These are phyloP conservation scores for Cymbopogon citratus DNA, from an alignment of 176 grass and related monocot species.

Conservation along the genomic window DNA sequence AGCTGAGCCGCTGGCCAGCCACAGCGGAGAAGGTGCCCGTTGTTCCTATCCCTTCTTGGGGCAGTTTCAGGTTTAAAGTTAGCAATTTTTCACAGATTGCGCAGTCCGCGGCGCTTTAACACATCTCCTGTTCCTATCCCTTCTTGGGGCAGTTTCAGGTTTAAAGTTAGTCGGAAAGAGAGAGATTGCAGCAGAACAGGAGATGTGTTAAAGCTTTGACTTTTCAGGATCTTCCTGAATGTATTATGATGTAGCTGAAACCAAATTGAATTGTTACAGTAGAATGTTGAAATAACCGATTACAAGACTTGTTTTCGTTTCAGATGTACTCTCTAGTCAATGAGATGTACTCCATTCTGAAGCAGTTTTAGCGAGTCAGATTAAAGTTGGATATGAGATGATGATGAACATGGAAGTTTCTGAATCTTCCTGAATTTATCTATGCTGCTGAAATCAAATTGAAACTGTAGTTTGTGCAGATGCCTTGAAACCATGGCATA, in stretches of 20 bases:
- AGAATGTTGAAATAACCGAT: neutral
- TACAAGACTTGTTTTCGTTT: neutral
- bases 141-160: too few species aligned
- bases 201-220: neutral
- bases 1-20: too few species aligned
- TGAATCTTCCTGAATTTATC: too few species aligned
- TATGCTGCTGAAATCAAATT: neutral
- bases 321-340: neutral
- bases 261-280: neutral
- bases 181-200: neutral
- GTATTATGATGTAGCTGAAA: neutral
- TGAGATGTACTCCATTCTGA: neutral
- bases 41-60: too few species aligned
- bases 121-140: too few species aligned
- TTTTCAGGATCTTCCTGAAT: slow-evolving; percentile 32
- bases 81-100: neutral
- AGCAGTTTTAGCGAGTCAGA: too few species aligned
- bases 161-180: neutral
- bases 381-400: too few species aligned
- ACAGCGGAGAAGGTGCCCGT: too few species aligned
- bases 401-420: too few species aligned
- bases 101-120: too few species aligned
- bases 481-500: neutral
- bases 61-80: neutral
- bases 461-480: neutral